Conservation (phyloP, 2,329 filamentous ascomycete species). For the Achaetomium macrosporum region DNA sequence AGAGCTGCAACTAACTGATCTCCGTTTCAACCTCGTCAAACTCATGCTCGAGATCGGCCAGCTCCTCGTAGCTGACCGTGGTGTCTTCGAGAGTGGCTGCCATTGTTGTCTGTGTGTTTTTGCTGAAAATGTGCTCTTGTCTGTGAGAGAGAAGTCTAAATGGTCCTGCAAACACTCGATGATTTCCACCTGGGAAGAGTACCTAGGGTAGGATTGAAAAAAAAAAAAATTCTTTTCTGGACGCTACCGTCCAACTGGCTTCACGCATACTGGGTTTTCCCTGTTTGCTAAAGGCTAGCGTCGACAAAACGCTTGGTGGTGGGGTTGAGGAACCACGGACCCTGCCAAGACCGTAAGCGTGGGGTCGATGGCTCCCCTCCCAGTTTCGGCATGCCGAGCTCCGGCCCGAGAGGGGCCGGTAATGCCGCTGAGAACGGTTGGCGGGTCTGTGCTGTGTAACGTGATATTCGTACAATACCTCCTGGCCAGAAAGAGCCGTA, state of each 20-base stretch:
- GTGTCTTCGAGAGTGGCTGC: conserved; percentile 32
- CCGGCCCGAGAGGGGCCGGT: neutral
- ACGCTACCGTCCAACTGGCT: neutral
- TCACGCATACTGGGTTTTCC: neutral
- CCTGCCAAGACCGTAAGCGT: conserved; percentile 3
- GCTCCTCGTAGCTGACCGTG: conserved; percentile 63
- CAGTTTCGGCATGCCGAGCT: neutral
- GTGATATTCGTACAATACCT: too few relatives aligned
- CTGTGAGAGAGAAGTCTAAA: neutral
- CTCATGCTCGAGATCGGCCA: conserved; percentile 73
- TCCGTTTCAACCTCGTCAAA: conserved; percentile 80
- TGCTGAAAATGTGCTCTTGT: neutral
- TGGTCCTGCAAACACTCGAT: neutral
- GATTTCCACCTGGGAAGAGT: neutral
- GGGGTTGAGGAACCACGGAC: conserved; percentile 3
- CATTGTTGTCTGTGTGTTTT: conserved; percentile 19
- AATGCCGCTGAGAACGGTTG: too few relatives aligned
- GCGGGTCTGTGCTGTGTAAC: too few relatives aligned
- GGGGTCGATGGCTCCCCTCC: neutral
- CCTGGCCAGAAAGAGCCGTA: too few relatives aligned
- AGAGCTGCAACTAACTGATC: conserved; percentile 56
- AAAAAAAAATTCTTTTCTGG: neutral
- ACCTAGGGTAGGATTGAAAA: neutral
- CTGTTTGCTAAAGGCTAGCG: conserved; percentile 9
- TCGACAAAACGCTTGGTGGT: conserved; percentile 7